Evolutionary conservation across 805 yeast species (phyloP), one percentile per base, ranked within the genome.

Genomic region (Candida nitratophila): DNA sequence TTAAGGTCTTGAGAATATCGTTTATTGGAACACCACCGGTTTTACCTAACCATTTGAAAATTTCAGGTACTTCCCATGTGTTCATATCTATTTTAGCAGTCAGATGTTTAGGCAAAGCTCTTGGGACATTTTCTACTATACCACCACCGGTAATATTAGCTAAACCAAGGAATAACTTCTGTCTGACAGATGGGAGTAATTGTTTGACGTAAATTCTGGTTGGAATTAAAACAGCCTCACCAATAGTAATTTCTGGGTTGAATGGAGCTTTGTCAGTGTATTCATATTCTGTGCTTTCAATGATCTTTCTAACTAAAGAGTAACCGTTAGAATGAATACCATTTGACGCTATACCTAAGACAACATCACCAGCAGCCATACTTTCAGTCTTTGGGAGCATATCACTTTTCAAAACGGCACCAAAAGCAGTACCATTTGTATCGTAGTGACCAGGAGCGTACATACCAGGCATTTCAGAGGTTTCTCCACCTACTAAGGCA

Each of bases 71-170:
- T 50, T 79, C 77, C 96, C 98, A 91, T 10, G 77, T 68, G 44
- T 67, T 68, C 60, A 85, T 81, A 63, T 91, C 96, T 41, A 93
- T 77, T 51, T 71, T 71, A 14, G 97, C 99, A 55, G 83, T 81
- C 49, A 93, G 70, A 54, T 79, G 65, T 46, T 77, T 67, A 46
- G 99, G 99, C 49, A 93, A 72, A 17, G 96, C 93, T 62, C 99
- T 80, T 44, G 99, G 99, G 46, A 91, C 81, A 65, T 93, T 93
- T 66, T 93, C 99, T 26, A 93, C 83, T 43, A 93, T 73, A 43
- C 99, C 99, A 64, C 99, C 99, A 49, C 99, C 99, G 21, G 99
- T 93, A 58, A 93, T 93, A 59, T 93, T 96, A 2, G 99, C 96
- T 60, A 93, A 74, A 47, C 97, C 99, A 44, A 89, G 71, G 40